Conservation (phyloP, 805 yeast genomes). For the Kodamaea neixiangensis region DNA sequence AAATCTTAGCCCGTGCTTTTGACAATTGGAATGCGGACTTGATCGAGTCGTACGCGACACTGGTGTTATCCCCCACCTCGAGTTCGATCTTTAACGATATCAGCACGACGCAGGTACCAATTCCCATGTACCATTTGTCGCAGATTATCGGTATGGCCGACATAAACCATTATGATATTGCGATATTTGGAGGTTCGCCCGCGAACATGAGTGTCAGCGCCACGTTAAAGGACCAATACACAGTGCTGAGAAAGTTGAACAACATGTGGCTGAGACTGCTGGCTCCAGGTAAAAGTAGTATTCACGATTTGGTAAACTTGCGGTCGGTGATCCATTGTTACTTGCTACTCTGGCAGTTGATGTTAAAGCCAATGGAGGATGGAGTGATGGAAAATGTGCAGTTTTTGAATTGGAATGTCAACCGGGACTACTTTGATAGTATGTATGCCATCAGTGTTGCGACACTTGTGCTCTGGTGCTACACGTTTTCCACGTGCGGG, state of each 20-base stretch:
- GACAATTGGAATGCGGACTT: constrained; percentile 66
- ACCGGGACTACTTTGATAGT: constrained; percentile 37
- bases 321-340: constrained; percentile 42
- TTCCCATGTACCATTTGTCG: constrained; percentile 70
- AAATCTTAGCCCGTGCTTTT: constrained; percentile 64
- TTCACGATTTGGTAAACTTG: constrained; percentile 32
- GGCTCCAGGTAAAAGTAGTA: constrained; percentile 31
- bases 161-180: constrained; percentile 75
- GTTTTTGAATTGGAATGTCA: constrained; percentile 31
- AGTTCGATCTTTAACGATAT: constrained; percentile 17
- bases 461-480: constrained; percentile 43
- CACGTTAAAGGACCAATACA: constrained; percentile 33
- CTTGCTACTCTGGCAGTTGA: constrained; percentile 40
- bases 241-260: constrained; percentile 35
- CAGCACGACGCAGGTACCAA: constrained; percentile 14
- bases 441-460: constrained; percentile 41
- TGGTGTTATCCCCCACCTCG: constrained; percentile 9
- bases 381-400: constrained; percentile 16
- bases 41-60: constrained; percentile 23
- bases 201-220: constrained; percentile 62
- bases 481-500: constrained; percentile 35
- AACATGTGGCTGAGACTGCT: constrained; percentile 46
- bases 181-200: constrained; percentile 80
- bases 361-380: constrained; percentile 31
- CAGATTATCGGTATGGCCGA: constrained; percentile 63